Base-by-base conservation (phyloP, 441 rosid species). In the Oxalis stricta region DNA sequence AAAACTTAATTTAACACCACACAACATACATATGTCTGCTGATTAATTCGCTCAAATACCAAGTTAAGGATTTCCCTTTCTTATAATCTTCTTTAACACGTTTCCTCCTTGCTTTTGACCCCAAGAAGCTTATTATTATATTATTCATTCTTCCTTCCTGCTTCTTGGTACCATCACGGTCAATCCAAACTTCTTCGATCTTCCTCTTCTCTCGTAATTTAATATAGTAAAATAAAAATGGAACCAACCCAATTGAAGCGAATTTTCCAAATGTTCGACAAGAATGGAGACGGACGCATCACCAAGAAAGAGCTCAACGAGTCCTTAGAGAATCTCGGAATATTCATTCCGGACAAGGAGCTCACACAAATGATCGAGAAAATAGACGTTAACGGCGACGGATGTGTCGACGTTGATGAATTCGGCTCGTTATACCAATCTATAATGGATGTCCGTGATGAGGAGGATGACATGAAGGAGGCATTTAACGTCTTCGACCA, bases 401-500 rank as follows among this genome's bases (percentile, higher is more conserved):
- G 80, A 0, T 75, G 68, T 5, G 84, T 86, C 0, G 91, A 86
- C 35, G 63, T 82, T 0, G 77, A 79, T 5, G 96, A 86, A 69
- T 86, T 82, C 7, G 72, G 78, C 0, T 81, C 47, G 21, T 39
- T 83, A 54, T 87, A 83, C 20, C 61, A 52, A 44, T 62, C 85
- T 3, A 60, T 87, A 0, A 64, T 80, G 57, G 65, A 65, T 5
- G 81, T 62, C 36, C 55, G 64, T 4, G 77, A 73, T n/a, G 37
- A 76, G 48, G 77, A 69, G 19, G 88, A 84, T 14, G 89, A 84
- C 23, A 76, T 87, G 81, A 71, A 53, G 58, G 95, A 84, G 28
- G 94, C 92, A 11, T 87, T 86, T 52, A 66, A 74, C 18, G 94
- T 86, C 46, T 86, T 86, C 20, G 96, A 86, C 43, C 73, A 72